These are phyloP conservation scores for Candida ortonii DNA, from an alignment of 805 yeast species.

Conservation along the genomic window DNA sequence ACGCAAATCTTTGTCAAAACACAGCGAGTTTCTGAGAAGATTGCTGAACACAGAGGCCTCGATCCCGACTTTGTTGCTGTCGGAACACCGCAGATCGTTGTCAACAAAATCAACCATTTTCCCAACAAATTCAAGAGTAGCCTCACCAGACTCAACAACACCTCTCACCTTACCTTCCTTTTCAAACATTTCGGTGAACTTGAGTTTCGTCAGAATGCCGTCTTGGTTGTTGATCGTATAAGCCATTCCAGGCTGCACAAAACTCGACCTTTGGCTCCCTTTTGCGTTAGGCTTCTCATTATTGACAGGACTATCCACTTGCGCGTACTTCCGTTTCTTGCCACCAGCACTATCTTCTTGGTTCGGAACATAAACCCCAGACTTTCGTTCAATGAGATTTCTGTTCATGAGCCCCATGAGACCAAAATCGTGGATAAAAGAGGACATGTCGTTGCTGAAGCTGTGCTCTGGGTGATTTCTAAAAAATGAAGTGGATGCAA, in stretches of 20 bases:
- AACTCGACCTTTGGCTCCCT: conserved; percentile 19
- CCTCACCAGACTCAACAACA: conserved; percentile 19
- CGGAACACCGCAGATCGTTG: conserved; percentile 27
- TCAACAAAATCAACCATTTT: conserved; percentile 30
- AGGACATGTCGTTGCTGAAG: conserved; percentile 14
- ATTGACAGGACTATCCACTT: conserved; percentile 8
- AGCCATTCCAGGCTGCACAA: conserved; percentile 25
- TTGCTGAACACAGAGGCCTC: conserved; percentile 32
- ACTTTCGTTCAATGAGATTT: conserved; percentile 21
- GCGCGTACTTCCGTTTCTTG: conserved; percentile 19
- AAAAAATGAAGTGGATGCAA: conserved; percentile 26
- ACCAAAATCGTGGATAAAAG: conserved; percentile 23
- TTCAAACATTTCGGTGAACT: conserved; percentile 21
- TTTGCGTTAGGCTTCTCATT: neutral
- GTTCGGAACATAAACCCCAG: conserved; percentile 1
- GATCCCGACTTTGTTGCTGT: conserved; percentile 23
- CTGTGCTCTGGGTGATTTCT: conserved; percentile 27
- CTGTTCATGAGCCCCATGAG: conserved; percentile 28
- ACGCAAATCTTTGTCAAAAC: conserved; percentile 26
- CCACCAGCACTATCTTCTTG: conserved; percentile 4
- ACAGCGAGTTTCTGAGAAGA: conserved; percentile 27
- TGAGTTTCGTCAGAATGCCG: conserved; percentile 15
- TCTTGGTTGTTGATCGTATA: conserved; percentile 16
- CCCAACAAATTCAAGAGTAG: conserved; percentile 26
- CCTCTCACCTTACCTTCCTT: conserved; percentile 19